Evolutionary conservation across 139 green algal species (phyloP).

Genomic region (Penium margaritaceum): DNA sequence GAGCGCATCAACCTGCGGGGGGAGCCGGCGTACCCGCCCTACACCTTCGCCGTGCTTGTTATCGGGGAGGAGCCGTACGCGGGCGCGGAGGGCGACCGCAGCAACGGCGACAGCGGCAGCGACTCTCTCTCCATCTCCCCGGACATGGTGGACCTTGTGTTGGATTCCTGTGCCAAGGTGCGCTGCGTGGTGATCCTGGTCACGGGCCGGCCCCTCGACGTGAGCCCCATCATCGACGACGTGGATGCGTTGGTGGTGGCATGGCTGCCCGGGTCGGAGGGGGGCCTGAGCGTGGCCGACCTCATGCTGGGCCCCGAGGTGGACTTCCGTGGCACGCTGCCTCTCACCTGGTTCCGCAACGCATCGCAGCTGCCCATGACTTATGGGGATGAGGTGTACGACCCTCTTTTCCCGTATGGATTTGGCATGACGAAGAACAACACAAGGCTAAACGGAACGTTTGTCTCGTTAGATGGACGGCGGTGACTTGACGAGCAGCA

Average conservation of each 20-base stretch:
- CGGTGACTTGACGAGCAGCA: too few species aligned
- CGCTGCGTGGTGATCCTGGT: conserved; percentile 25
- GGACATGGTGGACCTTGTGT: too few species aligned
- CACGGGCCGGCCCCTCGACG: conserved; percentile 12
- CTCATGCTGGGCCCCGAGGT: background rate
- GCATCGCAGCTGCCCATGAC: conserved; percentile 3
- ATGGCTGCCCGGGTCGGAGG: conserved; percentile 28
- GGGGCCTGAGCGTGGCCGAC: conserved; percentile 14
- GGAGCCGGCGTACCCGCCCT: too few species aligned
- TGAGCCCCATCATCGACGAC: background rate
- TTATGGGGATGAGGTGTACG: background rate
- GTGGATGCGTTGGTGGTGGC: too few species aligned
- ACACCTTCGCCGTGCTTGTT: conserved; percentile 12
- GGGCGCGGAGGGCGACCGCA: background rate
- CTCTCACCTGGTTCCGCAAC: conserved; percentile 17
- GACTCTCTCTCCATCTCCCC: too few species aligned
- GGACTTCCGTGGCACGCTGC: conserved; percentile 20
- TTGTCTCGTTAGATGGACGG: too few species aligned
- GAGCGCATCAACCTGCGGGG: too few species aligned
- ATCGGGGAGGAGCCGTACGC: conserved; percentile 32
- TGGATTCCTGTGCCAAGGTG: background rate
- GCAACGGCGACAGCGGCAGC: too few species aligned
- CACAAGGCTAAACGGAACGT: too few species aligned
- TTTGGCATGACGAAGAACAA: conserved; percentile 27
- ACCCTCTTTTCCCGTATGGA: conserved; percentile 22